Percentiles rank a stretch among this genome's conserved stretches.
phyloP scores from a whole-genome alignment of 352 stramenopile species.

The Phytophthora idaei region DNA sequence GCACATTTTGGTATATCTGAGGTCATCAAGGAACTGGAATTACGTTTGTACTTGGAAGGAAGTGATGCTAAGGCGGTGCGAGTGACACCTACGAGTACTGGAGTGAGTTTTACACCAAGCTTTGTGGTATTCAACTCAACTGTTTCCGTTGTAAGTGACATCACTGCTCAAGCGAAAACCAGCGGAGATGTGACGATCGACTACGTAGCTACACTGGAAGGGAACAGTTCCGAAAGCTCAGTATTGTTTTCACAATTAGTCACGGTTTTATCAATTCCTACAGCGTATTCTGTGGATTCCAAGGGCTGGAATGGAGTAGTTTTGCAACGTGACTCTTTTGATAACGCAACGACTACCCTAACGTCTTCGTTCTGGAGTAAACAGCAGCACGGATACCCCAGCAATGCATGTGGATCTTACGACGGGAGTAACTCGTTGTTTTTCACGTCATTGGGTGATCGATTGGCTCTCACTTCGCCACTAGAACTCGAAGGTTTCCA shows the following conservation, averaged over 20 bases:
- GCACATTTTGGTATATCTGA: conserved; percentile 41
- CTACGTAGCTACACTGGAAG: conserved; percentile 34
- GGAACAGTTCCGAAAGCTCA: neutral
- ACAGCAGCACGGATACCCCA: conserved; percentile 66
- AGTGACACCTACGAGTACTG: conserved; percentile 39
- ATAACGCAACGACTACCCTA: conserved; percentile 23
- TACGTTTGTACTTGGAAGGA: conserved; percentile 45
- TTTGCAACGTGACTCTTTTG: conserved; percentile 69
- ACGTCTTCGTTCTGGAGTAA: conserved; percentile 53
- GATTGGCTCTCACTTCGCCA: conserved; percentile 48
- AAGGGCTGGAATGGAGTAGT: conserved; percentile 51
- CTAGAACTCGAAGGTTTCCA: conserved; percentile 60
- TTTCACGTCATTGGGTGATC: conserved; percentile 67
- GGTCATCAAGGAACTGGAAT: conserved; percentile 39
- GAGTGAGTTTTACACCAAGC: conserved; percentile 42
- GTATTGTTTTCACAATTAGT: conserved; percentile 35
- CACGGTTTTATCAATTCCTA: conserved; percentile 43
- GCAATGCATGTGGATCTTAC: conserved; percentile 48
- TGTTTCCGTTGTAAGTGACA: conserved; percentile 14
- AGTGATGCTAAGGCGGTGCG: conserved; percentile 19
- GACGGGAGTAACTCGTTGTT: conserved; percentile 58
- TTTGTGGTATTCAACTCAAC: conserved; percentile 29
- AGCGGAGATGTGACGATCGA: conserved; percentile 37
- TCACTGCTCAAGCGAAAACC: conserved; percentile 21
- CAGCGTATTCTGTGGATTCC: conserved; percentile 40